Conservation (phyloP, 768 basidiomycete species). For the Auriscalpium microsporum region DNA sequence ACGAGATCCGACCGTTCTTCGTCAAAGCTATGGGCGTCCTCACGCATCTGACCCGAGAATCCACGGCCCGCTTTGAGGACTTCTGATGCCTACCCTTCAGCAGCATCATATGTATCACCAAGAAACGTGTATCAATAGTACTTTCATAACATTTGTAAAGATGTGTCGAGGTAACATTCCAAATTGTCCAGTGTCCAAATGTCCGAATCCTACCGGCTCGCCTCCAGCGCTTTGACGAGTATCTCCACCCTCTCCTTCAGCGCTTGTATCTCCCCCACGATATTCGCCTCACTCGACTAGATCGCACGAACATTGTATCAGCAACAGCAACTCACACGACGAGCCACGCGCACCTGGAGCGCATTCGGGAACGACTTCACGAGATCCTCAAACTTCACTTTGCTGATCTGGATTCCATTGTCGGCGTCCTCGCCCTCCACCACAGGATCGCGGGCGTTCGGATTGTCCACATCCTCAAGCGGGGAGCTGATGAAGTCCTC, state of each 20-base stretch:
- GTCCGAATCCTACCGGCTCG: too few relatives aligned
- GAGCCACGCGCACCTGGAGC: conserved; percentile 42
- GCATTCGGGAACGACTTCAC: conserved; percentile 69
- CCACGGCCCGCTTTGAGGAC: conserved; percentile 1
- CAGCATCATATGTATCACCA: not conserved
- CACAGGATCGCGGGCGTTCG: conserved; percentile 48
- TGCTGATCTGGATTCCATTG: conserved; percentile 56
- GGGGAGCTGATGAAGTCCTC: conserved; percentile 52
- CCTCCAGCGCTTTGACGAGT: conserved; percentile 29
- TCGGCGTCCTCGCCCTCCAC: conserved; percentile 47
- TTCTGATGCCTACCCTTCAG: not conserved
- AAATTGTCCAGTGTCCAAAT: too few relatives aligned
- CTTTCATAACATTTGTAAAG: too few relatives aligned
- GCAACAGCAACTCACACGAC: conserved; percentile 1
- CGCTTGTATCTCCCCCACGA: conserved; percentile 54
- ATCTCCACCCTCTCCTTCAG: conserved; percentile 37
- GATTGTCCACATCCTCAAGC: conserved; percentile 52
- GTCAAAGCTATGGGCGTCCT: conserved; percentile 71
- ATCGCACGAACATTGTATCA: not conserved
- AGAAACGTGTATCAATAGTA: too few relatives aligned
- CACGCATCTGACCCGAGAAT: conserved; percentile 39
- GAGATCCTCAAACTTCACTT: conserved; percentile 59
- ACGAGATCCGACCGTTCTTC: conserved; percentile 88
- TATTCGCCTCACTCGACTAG: conserved; percentile 63
- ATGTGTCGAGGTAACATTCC: too few relatives aligned